phyloP scores from a whole-genome alignment of 768 basidiomycete genomes.

The Hortiboletus flavorubellus region DNA sequence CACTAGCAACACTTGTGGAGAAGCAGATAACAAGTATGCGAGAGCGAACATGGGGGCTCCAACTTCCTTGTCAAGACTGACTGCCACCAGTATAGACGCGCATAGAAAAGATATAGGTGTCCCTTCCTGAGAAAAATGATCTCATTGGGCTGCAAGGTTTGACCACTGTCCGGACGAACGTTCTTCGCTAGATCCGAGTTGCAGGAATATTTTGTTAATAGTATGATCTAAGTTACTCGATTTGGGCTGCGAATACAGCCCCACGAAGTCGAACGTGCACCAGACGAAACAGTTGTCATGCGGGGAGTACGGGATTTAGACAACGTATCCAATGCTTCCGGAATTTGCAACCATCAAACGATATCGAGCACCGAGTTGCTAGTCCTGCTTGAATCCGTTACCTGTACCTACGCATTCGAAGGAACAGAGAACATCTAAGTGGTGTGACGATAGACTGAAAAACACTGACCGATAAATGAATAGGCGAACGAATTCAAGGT shows the following conservation, averaged over 20 bases:
- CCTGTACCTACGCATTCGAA: slow-evolving; percentile 1
- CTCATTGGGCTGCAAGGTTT: slow-evolving; percentile 12
- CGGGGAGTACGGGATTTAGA: neutral
- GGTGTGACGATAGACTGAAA: neutral
- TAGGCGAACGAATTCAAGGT: neutral
- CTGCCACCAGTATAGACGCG: neutral
- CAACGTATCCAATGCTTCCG: neutral
- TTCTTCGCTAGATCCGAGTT: slow-evolving; percentile 13
- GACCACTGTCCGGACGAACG: slow-evolving; percentile 30
- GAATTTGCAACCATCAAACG: neutral
- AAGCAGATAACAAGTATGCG: slow-evolving; percentile 6
- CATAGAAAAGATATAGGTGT: neutral
- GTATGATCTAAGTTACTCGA: slow-evolving; percentile 13
- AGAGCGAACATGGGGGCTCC: slow-evolving; percentile 14
- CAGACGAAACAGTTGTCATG: neutral
- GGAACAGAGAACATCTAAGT: neutral
- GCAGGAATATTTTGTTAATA: neutral
- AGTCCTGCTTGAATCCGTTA: neutral
- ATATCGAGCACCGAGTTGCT: neutral
- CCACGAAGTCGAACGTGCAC: slow-evolving; percentile 18
- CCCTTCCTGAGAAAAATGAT: neutral
- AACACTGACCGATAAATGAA: slow-evolving; percentile 2
- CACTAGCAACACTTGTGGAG: slow-evolving; percentile 9
- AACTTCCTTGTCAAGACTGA: neutral
- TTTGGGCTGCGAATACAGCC: slow-evolving; percentile 14